Evolutionary conservation across 768 basidiomycete genomes (phyloP).

Genomic region (Psilocybe azurescens): DNA sequence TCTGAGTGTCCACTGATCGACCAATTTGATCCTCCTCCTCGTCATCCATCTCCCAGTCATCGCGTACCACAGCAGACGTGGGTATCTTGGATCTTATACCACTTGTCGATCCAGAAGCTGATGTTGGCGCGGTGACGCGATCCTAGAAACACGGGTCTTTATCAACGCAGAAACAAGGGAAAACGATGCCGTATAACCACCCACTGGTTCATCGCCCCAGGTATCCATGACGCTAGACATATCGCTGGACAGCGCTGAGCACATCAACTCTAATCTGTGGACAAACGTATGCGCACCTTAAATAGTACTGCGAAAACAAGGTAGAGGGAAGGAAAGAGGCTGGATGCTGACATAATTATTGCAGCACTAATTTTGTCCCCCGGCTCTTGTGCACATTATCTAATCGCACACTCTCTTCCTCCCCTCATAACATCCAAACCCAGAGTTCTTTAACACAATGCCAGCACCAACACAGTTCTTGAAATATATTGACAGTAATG

Average conservation of each 20-base stretch:
- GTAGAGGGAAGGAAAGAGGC: neutral
- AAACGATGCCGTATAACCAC: conserved; percentile 6
- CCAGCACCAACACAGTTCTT: conserved; percentile 53
- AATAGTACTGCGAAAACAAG: neutral
- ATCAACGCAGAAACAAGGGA: conserved; percentile 3
- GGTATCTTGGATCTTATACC: conserved; percentile 14
- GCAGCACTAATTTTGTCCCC: neutral
- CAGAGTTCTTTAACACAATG: conserved; percentile 37
- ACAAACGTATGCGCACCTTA: neutral
- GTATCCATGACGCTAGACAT: conserved; percentile 24
- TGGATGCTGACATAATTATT: neutral
- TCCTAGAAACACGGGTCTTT: neutral
- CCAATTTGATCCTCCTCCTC: conserved; percentile 43
- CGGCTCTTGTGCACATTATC: neutral
- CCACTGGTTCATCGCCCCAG: conserved; percentile 29
- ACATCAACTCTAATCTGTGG: neutral
- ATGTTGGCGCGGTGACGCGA: conserved; percentile 1
- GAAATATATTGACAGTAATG: conserved; percentile 68
- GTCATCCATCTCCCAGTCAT: conserved; percentile 66
- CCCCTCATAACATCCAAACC: neutral
- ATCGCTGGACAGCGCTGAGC: neutral
- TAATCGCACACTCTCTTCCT: neutral
- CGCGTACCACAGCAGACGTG: conserved; percentile 29
- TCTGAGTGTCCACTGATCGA: conserved; percentile 39
- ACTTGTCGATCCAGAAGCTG: conserved; percentile 16